These are phyloP conservation scores for Corylus avellana DNA, from an alignment of 306 rosid genomes.

Conservation along the genomic window DNA sequence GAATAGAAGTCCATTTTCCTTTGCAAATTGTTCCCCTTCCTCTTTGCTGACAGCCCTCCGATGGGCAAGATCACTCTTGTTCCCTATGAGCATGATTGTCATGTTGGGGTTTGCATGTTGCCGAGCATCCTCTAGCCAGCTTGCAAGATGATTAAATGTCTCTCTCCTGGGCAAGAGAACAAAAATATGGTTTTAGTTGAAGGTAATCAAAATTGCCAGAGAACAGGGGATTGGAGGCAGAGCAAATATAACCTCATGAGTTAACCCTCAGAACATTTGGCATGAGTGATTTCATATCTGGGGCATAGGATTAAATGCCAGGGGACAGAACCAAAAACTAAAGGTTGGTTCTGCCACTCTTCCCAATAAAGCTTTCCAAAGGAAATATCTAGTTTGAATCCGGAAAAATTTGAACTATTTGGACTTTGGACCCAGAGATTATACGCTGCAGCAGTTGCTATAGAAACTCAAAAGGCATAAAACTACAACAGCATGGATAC, in stretches of 20 bases:
- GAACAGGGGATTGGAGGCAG: background rate
- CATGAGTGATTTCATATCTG: background rate
- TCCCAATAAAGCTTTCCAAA: background rate
- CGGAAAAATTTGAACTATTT: background rate
- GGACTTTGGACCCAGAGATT: background rate
- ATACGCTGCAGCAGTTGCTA: background rate
- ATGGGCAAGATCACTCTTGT: conserved; percentile 88
- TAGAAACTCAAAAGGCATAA: background rate
- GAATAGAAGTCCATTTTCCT: conserved; percentile 92
- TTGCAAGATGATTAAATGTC: conserved; percentile 80
- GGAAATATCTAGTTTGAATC: background rate
- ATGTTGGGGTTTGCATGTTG: conserved; percentile 98
- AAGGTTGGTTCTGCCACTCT: background rate
- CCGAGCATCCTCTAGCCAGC: conserved; percentile 98
- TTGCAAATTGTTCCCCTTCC: conserved; percentile 97
- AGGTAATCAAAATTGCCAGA: background rate
- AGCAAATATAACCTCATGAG: background rate
- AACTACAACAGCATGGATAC: background rate
- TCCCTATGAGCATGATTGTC: conserved; percentile 91
- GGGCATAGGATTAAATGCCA: background rate
- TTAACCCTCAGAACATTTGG: background rate
- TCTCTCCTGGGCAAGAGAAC: conserved; percentile 69
- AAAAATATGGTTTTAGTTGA: conserved; percentile 15
- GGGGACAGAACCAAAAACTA: background rate
- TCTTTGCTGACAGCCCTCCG: conserved; percentile 94